phyloP scores from a whole-genome alignment of 495 filamentous ascomycete genomes.

The Penicillium subrubescens region DNA sequence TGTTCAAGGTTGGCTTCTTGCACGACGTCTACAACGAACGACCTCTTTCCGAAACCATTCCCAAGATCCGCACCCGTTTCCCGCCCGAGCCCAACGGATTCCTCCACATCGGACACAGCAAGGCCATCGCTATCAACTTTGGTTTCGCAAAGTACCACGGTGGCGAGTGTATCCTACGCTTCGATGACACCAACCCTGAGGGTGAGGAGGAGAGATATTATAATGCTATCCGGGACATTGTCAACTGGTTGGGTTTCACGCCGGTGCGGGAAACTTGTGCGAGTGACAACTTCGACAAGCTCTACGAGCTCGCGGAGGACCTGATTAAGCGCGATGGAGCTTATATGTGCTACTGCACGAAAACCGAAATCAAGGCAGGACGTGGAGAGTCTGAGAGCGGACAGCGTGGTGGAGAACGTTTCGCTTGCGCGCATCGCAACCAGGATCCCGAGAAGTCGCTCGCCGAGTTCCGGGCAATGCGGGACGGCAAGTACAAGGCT shows the following conservation, averaged over 20 bases:
- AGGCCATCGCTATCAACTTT: constrained; percentile 97
- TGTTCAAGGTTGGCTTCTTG: constrained; percentile 87
- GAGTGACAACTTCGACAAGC: constrained; percentile 79
- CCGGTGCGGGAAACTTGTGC: constrained; percentile 78
- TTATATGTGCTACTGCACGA: constrained; percentile 75
- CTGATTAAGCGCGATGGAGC: constrained; percentile 72
- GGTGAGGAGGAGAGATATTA: constrained; percentile 81
- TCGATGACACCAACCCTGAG: constrained; percentile 85
- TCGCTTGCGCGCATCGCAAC: constrained; percentile 75
- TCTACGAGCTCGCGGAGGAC: constrained; percentile 88
- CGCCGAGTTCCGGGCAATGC: constrained; percentile 83
- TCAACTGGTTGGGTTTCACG: constrained; percentile 81
- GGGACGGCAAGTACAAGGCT: constrained; percentile 86
- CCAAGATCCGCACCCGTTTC: constrained; percentile 69
- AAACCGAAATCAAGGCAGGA: constrained; percentile 80
- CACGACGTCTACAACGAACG: constrained; percentile 78
- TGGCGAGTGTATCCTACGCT: constrained; percentile 70
- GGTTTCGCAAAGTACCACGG: constrained; percentile 87
- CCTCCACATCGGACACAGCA: constrained; percentile 89
- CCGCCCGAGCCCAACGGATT: constrained; percentile 81
- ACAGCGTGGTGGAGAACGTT: constrained; percentile 69
- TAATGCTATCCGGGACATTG: constrained; percentile 73
- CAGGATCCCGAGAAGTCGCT: constrained; percentile 76
- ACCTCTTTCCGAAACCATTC: constrained; percentile 57
- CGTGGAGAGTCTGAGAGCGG: constrained; percentile 72